These are phyloP conservation scores for Dipteronia sinensis DNA, from an alignment of 345 rosid genomes.

Conservation along the genomic window DNA sequence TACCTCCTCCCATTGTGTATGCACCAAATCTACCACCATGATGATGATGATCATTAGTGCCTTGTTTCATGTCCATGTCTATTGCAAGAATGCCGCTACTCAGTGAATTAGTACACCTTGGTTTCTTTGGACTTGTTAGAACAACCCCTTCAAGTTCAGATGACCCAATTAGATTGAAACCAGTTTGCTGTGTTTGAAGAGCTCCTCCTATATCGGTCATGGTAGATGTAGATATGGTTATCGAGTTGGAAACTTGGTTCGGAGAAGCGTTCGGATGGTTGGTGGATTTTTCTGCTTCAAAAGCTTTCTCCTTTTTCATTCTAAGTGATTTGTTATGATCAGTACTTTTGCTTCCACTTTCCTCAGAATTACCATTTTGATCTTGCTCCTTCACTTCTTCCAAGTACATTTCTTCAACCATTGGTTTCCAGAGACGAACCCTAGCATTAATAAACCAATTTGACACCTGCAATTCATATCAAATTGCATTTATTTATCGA, in stretches of 20 bases:
- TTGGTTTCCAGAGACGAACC: slow-evolving; percentile 87
- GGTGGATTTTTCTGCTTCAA: slow-evolving; percentile 29
- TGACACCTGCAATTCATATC: slow-evolving; percentile 46
- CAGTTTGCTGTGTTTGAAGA: slow-evolving; percentile 23
- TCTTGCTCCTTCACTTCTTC: slow-evolving; percentile 60
- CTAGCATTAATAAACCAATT: slow-evolving; percentile 87
- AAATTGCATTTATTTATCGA: not conserved
- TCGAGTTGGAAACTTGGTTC: slow-evolving; percentile 32
- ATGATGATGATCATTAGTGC: not conserved
- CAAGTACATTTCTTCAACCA: slow-evolving; percentile 80
- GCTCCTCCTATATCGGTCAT: slow-evolving; percentile 25
- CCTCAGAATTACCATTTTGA: slow-evolving; percentile 24
- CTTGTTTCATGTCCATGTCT: slow-evolving; percentile 41
- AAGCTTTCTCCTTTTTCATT: slow-evolving; percentile 29
- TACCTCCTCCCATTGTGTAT: slow-evolving; percentile 38
- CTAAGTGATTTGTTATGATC: not conserved
- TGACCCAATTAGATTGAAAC: slow-evolving; percentile 42
- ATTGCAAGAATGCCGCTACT: slow-evolving; percentile 36
- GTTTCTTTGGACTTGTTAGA: slow-evolving; percentile 45
- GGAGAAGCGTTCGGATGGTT: slow-evolving; percentile 23
- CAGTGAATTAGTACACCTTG: slow-evolving; percentile 29
- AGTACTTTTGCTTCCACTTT: slow-evolving; percentile 18
- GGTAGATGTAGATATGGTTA: slow-evolving; percentile 35
- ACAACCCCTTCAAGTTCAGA: slow-evolving; percentile 39
- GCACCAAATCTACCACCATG: slow-evolving; percentile 35